Percentiles rank a stretch among this genome's conserved stretches.
Evolutionary conservation across 2,329 filamentous ascomycete species (phyloP).

Genomic region (Penicillium italicum): DNA sequence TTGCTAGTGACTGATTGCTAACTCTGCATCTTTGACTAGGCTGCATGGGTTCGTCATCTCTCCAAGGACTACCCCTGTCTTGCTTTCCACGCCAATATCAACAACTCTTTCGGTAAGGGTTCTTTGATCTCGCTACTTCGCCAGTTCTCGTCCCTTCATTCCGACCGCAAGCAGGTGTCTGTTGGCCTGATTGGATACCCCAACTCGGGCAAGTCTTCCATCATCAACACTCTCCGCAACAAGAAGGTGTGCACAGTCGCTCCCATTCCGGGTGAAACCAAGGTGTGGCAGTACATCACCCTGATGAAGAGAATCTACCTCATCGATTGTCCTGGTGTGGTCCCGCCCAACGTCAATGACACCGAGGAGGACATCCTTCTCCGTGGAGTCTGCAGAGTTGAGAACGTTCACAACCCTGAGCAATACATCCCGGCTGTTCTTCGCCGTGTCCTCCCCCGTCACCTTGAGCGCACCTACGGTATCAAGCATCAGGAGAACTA

Average conservation of each 20-base stretch:
- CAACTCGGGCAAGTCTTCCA: constrained; percentile 92
- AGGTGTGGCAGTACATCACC: constrained; percentile 97
- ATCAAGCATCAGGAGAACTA: constrained; percentile 73
- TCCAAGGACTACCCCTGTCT: constrained; percentile 91
- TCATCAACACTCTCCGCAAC: constrained; percentile 92
- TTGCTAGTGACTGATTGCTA: constrained; percentile 31
- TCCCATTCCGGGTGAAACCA: constrained; percentile 93
- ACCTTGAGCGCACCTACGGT: constrained; percentile 91
- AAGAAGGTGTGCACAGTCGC: constrained; percentile 94
- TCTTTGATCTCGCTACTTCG: constrained; percentile 86
- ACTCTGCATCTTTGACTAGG: constrained; percentile 53
- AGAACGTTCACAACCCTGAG: constrained; percentile 93
- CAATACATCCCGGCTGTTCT: constrained; percentile 90
- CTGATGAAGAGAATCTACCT: constrained; percentile 92
- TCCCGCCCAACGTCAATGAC: constrained; percentile 81
- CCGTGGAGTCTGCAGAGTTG: constrained; percentile 85
- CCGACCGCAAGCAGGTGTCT: constrained; percentile 88
- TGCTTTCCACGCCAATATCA: constrained; percentile 91
- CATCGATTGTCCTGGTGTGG: constrained; percentile 95
- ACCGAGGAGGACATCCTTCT: constrained; percentile 84
- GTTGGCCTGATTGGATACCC: constrained; percentile 87
- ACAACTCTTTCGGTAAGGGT: constrained; percentile 94
- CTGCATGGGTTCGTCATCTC: constrained; percentile 83
- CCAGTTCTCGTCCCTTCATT: constrained; percentile 87
- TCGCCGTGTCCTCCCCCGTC: constrained; percentile 73